Evolutionary conservation across 2,329 filamentous ascomycete species (phyloP).

Genomic region (Cryphonectria carpinicola): DNA sequence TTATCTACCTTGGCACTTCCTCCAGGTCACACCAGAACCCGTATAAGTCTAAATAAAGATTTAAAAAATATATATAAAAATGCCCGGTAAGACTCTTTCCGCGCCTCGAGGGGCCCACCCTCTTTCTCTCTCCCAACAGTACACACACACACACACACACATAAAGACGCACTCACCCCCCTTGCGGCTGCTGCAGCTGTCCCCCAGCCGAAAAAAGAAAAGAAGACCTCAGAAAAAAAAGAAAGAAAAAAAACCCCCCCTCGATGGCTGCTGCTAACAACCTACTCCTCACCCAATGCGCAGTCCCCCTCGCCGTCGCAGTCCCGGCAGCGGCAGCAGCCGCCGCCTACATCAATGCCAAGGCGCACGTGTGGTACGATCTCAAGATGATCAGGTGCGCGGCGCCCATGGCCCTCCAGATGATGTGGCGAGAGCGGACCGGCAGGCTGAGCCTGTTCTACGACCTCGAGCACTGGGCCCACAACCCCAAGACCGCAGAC

Average conservation of each 20-base stretch:
- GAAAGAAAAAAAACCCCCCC: neutral
- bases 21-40: conserved; percentile 1
- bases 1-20: neutral
- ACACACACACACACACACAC: neutral
- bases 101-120: neutral
- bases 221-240: neutral
- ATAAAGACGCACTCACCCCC: no score
- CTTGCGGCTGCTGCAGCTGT: neutral
- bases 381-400: conserved; percentile 59
- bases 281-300: conserved; percentile 6
- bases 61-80: neutral
- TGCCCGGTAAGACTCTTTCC: conserved; percentile 22
- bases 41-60: neutral
- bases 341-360: conserved; percentile 80
- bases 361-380: conserved; percentile 69
- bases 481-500: conserved; percentile 52
- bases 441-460: conserved; percentile 77
- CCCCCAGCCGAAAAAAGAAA: neutral
- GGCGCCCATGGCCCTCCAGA: conserved; percentile 48
- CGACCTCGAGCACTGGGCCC: conserved; percentile 68
- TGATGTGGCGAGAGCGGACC: conserved; percentile 52
- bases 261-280: conserved; percentile 24
- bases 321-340: conserved; percentile 67
- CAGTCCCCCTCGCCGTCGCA: conserved; percentile 58
- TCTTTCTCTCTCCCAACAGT: neutral